Evolutionary conservation across 768 basidiomycete species (phyloP), one percentile per base, ranked within the genome.

Genomic region (Mrakia gelida): DNA sequence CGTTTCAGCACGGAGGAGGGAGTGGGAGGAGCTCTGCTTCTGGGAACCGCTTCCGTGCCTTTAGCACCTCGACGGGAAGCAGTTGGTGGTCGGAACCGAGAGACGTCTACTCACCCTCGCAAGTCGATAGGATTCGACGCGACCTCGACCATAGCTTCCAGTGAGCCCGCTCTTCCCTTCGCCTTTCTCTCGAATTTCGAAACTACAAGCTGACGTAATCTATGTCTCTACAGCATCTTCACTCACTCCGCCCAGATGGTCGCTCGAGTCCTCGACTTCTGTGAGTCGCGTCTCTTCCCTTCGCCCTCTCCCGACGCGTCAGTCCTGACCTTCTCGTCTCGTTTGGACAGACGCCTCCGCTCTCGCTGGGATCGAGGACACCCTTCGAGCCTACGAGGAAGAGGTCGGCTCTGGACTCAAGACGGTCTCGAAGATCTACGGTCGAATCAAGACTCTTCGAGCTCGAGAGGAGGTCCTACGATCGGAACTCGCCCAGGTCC

Each of bases 161-260:
- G 71, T 72, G 28, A 52, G 71, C 45, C 9, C 21, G 26, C 1
- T 43, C 23, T 23, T n/a, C 0, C 23, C 28, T 6, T 43, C 68
- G 3, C 38, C 38, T 38, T 38, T 38, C n/a, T n/a, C n/a, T n/a
- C n/a, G n/a, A n/a, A n/a, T n/a, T 38, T 8, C 38, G 8, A 38
- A 8, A 38, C 4, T 3, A 38, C 38, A 8, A 38, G 38, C 38
- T 38, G 38, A 38, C 38, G 38, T 8, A 8, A 38, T 8, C 3
- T 38, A 3, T 3, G 4, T 54, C 71, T 30, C 3, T 7, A 18
- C 52, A 76, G 75, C 41, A 18, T 76, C 38, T 76, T 76, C n/a
- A 56, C 45, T 10, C 67, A 76, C 68, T 70, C 75, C 7, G n/a
- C 54, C 13, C 75, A 71, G 52, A 76, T 76, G 75, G 38, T 71